Evolutionary conservation across 345 rosid species (phyloP), one percentile per base, ranked within the genome.

Genomic region (Syzygium jambos): DNA sequence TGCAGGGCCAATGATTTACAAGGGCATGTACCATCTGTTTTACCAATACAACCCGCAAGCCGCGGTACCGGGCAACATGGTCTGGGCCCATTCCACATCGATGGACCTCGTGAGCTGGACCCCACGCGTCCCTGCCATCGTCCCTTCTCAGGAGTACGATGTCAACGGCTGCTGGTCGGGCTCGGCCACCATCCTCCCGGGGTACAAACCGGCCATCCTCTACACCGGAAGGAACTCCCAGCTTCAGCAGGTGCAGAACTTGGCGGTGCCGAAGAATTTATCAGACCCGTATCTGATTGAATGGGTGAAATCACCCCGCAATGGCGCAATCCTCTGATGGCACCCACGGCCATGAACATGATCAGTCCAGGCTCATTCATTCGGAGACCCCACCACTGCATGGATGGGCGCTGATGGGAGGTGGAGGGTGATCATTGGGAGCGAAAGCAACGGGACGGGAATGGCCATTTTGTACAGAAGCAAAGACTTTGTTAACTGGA

Each of bases 71-170:
- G 95, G 95, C 10, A 94, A 91, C 90, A 95, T 93, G 30, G 91
- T 91, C 51, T 93, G 95, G 96, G 96, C 93, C n/a, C 96, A 93
- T 78, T 93, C 96, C 3, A 90, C 91, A 9, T 93, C 96, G 2
- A 91, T 41, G 56, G 96, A 93, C 88, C 92, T 95, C 27, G 86
- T 95, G 56, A 93, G 93, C 52, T 93, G 96, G 95, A 55, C 53
- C 30, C 84, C 93, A 46, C 90, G 91, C 22, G 90, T 90, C 51
- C 89, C 87, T 6, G 92, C 96, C 52, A 88, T 93, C 27, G 85
- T 49, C 68, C 92, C 94, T 2, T 86, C 94, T 3, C 84, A 91
- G 68, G 46, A 87, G 16, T 90, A 87, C 8, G 96, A 94, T 14
- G 53, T 82, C 53, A 88, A 91, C 0, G 95, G 95, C 7, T 91